Evolutionary conservation across 331 rosid species (phyloP), one percentile per base, ranked within the genome.

Genomic region (Pyracantha coccinea): DNA sequence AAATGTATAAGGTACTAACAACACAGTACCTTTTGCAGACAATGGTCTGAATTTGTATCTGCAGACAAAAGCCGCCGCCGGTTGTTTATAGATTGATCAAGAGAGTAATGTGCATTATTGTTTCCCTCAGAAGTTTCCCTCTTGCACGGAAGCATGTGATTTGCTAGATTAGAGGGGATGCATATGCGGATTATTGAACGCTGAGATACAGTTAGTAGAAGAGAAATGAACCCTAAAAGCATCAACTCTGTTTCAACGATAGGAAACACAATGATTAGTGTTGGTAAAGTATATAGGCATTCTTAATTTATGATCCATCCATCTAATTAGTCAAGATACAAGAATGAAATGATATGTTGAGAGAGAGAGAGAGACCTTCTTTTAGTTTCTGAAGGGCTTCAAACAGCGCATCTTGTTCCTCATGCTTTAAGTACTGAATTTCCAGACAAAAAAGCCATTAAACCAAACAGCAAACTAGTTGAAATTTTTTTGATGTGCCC

Each of bases 201-300:
- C 90, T 94, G 97, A 66, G 68, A 81, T 61, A 83, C 96, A 19
- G 95, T 89, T 79, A 94, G 82, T 41, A 92, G 88, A 69, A 94
- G 92, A 73, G 97, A 94, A 70, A 94, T 94, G 83, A 94, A 94
- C 80, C 99, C 97, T 72, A 94, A 83, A 80, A 94, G 90, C 97
- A 94, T 94, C 90, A 94, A 79, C 59, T 94, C 99, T 92, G 97
- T 68, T 77, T 78, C 67, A 61, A 66, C 33, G 66, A 75, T 17
- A 79, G 59, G 44, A 27, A 29, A 45, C 65, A 77, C 74, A 78
- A 41, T 62, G 73, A 67, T 84, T 75, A 86, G 85, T 73, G 66
- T 60, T 47, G 44, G 24, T 27, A 82, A 61, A 70, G 10, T 61
- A 52, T 3, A 3, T 41, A 11, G 45, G 45, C 13, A 38, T 38